Conservation (phyloP, 129 eudicot genomes). For the Sambucus nigra region DNA sequence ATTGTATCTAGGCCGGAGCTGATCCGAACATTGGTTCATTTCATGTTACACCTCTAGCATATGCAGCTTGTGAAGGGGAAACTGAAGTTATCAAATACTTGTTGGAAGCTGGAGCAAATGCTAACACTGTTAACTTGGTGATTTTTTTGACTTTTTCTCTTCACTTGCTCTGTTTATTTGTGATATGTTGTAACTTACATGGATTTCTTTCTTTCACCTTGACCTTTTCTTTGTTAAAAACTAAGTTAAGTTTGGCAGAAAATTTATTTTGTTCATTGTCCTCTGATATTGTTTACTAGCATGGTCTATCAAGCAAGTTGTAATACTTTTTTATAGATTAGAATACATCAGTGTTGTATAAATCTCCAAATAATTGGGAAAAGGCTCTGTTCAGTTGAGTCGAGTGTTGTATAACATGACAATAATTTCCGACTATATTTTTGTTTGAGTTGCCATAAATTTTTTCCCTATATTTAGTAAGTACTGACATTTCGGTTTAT, state of each 20-base stretch:
- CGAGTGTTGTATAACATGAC: too few species aligned
- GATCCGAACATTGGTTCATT: conserved; percentile 10
- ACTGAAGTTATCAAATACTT: conserved; percentile 15
- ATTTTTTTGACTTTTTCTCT: too few species aligned
- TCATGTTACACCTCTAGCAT: conserved; percentile 10
- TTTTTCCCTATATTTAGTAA: too few species aligned
- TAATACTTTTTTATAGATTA: too few species aligned
- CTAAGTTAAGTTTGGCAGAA: neutral
- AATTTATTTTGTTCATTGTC: neutral
- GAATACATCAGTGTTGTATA: too few species aligned
- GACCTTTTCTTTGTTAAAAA: neutral
- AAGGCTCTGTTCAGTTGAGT: too few species aligned
- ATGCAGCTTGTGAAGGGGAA: conserved; percentile 10
- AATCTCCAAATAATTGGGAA: too few species aligned
- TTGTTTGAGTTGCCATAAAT: too few species aligned
- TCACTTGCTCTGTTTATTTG: neutral
- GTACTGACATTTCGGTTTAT: too few species aligned
- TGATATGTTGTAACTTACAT: neutral
- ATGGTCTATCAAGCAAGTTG: too few species aligned
- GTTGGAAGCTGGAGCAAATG: conserved; percentile 27
- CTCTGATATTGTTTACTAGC: too few species aligned
- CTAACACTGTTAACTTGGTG: conserved; percentile 14
- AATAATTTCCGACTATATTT: too few species aligned
- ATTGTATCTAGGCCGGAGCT: conserved; percentile 19
- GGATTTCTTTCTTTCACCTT: neutral